Evolutionary conservation across 768 basidiomycete genomes (phyloP), one percentile per base, ranked within the genome.

Genomic region (Xerocomellus chrysenteron): DNA sequence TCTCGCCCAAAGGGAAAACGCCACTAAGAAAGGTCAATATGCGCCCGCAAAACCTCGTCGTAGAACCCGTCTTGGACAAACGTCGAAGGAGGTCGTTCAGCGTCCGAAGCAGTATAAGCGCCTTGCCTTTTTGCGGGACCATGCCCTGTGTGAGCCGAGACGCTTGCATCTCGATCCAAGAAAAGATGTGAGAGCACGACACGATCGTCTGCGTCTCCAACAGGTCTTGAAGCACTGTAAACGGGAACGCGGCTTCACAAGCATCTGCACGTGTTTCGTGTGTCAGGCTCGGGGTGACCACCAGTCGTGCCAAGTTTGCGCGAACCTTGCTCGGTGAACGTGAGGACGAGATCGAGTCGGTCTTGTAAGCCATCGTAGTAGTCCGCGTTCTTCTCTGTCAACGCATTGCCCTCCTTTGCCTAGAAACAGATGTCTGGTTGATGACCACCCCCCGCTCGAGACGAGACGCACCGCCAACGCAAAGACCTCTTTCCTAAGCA

Each of bases 91-190:
- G 81, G 62, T 94, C 93, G 66, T 97, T 97, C 41, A 94, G 77
- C 19, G 88, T 88, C 47, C 94, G 84, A 26, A 96, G 79, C 14
- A 97, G 80, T 52, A 89, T 78, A 39, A 94, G 86, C 3, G 92
- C 92, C 69, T 94, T 94, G 56, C 90, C 91, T 72, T 92, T 92
- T 73, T 90, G 85, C 1, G 92, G 91, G 6, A 88, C 81, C 84
- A 94, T 85, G 48, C 82, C 86, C 56, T 83, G 79, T 0, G 90
- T 94, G 37, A 94, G 78, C 16, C 88, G 80, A 16, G 77, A 72
- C 1, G 86, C 82, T 28, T 90, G 85, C 54, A 71, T 71, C 74
- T 95, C 92, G 47, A 94, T 87, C 89, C 92, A 95, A 4, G 86
- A 86, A 74, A 94, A 93, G 24, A 95, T 83, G 60, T 89, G 86